Base-by-base conservation (phyloP, 371 early-diverging fungal genomes). In the Blastocladiella emersonii region DNA sequence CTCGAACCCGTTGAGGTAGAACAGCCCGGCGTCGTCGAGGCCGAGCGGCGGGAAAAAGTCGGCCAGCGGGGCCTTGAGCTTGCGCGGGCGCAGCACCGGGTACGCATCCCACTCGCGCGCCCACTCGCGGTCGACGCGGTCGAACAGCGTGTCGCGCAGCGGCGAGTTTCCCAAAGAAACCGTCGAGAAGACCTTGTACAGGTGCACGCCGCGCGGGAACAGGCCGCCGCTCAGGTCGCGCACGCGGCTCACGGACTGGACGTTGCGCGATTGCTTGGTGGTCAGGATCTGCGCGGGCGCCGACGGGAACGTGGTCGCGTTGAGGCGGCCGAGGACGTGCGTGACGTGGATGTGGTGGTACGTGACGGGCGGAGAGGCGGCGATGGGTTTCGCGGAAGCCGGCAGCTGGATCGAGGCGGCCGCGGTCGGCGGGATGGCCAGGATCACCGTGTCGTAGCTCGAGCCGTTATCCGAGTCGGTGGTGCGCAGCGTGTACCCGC, bases 331-430 rank as follows among this genome's bases (percentile, higher is more conserved):
- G 0, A 79, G 74, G 44, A 88, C 73, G 53, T 85, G 67, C 0
- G 88, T 84, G 17, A 85, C 86, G 66, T 86, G 81, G 17, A 83
- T 75, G 21, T 70, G 71, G 21, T 79, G 75, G 67, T 81, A 85
- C 25, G 71, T 65, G 23, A 71, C 60, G 13, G 61, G 63, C n/a
- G 13, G 65, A 44, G n/a, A 45, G 45, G 30, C 35, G 66, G 21
- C 34, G 19, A 51, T 25, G 15, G n/a, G n/a, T n/a, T 17, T 13
- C 13, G 19, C 41, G 15, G 19, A 13, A 13, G 13, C 41, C 19
- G 41, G 41, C 19, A 41, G 41, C 0, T 41, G 41, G 19, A 41
- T 2, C 41, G 19, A 41, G 19, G 41, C 1, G 32, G 27, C 27
- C 1, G n/a, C 48, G 48, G 19, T n/a, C 23, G n/a, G 48, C 32